phyloP scores from a whole-genome alignment of 441 rosid genomes.

The Theobroma grandiflorum region DNA sequence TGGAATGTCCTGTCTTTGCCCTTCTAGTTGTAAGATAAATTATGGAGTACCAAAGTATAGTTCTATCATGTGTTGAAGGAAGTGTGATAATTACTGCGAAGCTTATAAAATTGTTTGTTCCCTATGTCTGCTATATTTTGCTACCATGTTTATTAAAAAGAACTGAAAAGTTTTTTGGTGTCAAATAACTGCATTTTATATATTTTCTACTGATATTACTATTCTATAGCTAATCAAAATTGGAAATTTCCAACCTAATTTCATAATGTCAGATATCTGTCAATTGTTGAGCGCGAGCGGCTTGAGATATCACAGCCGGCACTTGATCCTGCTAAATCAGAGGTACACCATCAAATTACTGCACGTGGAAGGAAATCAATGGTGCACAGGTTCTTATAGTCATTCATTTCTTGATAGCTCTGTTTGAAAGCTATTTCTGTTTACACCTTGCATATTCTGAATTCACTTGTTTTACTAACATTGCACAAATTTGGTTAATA shows the following conservation, averaged over 20 bases:
- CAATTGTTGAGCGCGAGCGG: conserved; percentile 56
- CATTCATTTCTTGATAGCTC: conserved; percentile 16
- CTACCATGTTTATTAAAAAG: background rate
- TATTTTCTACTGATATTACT: background rate
- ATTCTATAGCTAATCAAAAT: background rate
- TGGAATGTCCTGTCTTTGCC: background rate
- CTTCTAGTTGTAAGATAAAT: background rate
- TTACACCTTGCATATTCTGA: conserved; percentile 7
- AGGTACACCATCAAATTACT: conserved; percentile 79
- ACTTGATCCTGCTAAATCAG: conserved; percentile 60
- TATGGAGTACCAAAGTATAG: background rate
- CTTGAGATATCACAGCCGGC: conserved; percentile 84
- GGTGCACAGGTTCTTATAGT: conserved; percentile 63
- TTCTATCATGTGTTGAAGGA: background rate
- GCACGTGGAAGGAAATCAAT: conserved; percentile 57
- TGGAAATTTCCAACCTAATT: conserved; percentile 4
- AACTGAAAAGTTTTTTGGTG: background rate
- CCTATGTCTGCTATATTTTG: background rate
- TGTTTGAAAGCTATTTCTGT: background rate
- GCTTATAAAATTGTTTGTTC: background rate
- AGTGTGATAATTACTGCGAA: background rate
- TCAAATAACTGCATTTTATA: conserved; percentile 1
- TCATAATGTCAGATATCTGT: conserved; percentile 49
- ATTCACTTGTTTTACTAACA: background rate
- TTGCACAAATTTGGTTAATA: background rate